These are phyloP conservation scores for Cercospora citrullina DNA, from an alignment of 2,329 filamentous ascomycete species.

Conservation along the genomic window DNA sequence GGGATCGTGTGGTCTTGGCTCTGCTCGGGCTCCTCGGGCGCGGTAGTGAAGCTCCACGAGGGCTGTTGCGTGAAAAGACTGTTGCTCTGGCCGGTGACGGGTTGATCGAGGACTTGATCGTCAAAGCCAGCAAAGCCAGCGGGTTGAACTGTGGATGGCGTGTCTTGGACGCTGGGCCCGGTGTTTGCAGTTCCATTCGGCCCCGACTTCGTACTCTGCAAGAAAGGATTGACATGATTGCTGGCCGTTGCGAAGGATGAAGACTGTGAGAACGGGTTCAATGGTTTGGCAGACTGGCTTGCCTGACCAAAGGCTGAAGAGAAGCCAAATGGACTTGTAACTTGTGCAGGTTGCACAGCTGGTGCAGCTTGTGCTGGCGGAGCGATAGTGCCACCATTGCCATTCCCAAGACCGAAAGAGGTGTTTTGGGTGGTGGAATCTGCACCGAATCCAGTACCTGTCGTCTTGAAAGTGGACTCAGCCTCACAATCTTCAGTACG, in stretches of 20 bases:
- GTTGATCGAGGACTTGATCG: not conserved
- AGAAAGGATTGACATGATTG: constrained; percentile 16
- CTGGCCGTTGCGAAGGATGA: constrained; percentile 18
- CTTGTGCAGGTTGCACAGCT: not conserved
- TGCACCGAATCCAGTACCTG: not conserved
- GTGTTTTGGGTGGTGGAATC: not conserved
- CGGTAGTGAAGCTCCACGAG: constrained; percentile 15
- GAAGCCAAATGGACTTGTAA: not conserved
- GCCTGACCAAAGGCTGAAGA: constrained; percentile 1
- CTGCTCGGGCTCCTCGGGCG: constrained; percentile 5
- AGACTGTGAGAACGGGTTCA: constrained; percentile 21
- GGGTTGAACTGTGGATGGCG: not conserved
- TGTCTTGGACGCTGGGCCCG: not conserved
- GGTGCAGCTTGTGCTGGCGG: not conserved
- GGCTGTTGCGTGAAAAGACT: not conserved
- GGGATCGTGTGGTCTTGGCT: constrained; percentile 27
- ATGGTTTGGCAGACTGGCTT: constrained; percentile 2
- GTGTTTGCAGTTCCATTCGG: not conserved
- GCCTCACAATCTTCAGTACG: constrained; percentile 8
- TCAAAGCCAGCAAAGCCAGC: not conserved
- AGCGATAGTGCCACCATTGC: not conserved
- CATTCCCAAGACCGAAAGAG: not conserved
- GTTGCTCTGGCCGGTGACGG: not conserved
- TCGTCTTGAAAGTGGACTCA: not conserved
- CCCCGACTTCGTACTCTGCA: constrained; percentile 17